phyloP scores from a whole-genome alignment of 179 eudicot genomes.

The Nepenthes alata region DNA sequence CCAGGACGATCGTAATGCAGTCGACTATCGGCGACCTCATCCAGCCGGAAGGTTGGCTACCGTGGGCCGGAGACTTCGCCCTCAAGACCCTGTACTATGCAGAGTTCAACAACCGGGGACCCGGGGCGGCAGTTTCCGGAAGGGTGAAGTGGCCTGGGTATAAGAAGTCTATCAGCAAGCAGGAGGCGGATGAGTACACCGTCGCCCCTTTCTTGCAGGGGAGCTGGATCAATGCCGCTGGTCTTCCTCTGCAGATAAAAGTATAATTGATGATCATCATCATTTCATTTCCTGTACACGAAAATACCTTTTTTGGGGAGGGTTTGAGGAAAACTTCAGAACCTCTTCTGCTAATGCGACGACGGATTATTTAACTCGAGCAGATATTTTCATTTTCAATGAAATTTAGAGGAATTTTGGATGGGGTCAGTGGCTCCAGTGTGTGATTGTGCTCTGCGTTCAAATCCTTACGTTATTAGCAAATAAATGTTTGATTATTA shows the following conservation, averaged over 20 bases:
- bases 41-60: constrained; percentile 58
- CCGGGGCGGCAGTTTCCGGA: constrained; percentile 6
- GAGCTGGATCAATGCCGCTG: constrained; percentile 23
- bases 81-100: constrained; percentile 55
- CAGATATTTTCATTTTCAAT: too few relatives aligned
- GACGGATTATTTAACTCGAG: too few relatives aligned
- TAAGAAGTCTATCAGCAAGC: constrained; percentile 21
- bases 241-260: constrained; percentile 15
- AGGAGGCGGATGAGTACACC: constrained; percentile 25
- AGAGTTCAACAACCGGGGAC: constrained; percentile 43
- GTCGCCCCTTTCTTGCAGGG: constrained; percentile 26
- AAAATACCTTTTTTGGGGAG: too few relatives aligned
- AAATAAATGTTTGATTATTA: too few relatives aligned
- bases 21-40: constrained; percentile 34
- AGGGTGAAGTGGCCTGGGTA: constrained; percentile 47
- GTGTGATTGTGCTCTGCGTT: too few relatives aligned
- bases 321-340: too few relatives aligned
- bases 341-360: too few relatives aligned
- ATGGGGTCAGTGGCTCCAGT: too few relatives aligned
- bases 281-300: too few relatives aligned
- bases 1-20: constrained; percentile 70
- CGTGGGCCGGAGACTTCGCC: constrained; percentile 40
- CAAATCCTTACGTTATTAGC: too few relatives aligned
- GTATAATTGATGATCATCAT: too few relatives aligned
- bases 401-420: too few relatives aligned